Evolutionary conservation across 176 grass and related monocot species (phyloP), one percentile per base, ranked within the genome.

Genomic region (Musa troglodytarum): DNA sequence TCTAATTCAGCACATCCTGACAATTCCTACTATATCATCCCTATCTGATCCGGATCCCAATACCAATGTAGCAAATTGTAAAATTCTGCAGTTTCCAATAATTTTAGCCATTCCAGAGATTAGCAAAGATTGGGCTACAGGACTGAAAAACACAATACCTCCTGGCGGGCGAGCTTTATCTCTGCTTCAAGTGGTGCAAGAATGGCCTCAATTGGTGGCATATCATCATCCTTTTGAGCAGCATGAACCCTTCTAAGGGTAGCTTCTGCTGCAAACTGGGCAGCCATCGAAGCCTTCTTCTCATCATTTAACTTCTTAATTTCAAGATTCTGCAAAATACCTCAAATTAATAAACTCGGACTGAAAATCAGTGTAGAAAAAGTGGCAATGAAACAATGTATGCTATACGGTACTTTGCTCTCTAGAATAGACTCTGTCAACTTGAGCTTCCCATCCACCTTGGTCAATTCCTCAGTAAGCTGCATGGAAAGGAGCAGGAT

Each of bases 181-280:
- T 98, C 94, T 13, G 94, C 94, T 76, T 98, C 94, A 69, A 98
- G 86, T 53, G 94, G 94, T 85, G 94, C 94, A 75, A 98, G 88
- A 91, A 93, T 98, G 51, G 94, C 94, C 84, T 98, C 94, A 63
- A 98, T 93, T 34, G 94, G 94, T 20, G 94, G 90, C 78, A 91
- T 93, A n/a, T 98, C 90, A 84, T 98, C 94, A 81, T 98, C 94
- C 74, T 91, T 98, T 85, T 98, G 90, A 67, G 88, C 88, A 63
- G 88, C 86, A 87, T 98, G 90, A 29, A 98, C 94, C 77, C 94
- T 92, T 82, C 94, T 78, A 29, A 98, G 82, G 50, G 90, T 98
- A 68, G 94, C 90, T 75, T 98, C 94, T 11, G 94, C 94, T 10
- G 94, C 94, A 82, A 93, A 98, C 76, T 98, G 94, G 34, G 94